phyloP scores from a whole-genome alignment of 306 rosid genomes.

The Crotalaria pallida region DNA sequence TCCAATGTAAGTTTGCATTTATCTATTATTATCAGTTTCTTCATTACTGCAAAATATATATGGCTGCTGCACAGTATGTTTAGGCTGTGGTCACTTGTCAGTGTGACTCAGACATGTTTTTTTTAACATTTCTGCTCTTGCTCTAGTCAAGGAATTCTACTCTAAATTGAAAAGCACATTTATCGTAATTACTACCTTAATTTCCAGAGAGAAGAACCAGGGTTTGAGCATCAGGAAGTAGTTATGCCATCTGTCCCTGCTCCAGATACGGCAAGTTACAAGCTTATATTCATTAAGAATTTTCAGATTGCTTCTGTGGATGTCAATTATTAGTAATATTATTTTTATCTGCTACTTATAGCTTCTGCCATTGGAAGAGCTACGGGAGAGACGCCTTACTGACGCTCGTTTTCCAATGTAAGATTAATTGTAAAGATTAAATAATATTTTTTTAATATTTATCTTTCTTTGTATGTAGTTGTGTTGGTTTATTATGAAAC shows the following conservation, averaged over 20 bases:
- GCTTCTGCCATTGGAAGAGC: conserved; percentile 37
- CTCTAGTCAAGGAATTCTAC: conserved; percentile 8
- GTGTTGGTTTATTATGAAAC: neutral
- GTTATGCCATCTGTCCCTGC: conserved; percentile 63
- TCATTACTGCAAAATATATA: neutral
- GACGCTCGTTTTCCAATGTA: conserved; percentile 37
- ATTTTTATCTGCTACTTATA: conserved; percentile 2
- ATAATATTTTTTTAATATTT: neutral
- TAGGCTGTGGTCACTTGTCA: conserved; percentile 8
- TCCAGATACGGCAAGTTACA: conserved; percentile 61
- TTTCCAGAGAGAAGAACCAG: conserved; percentile 69
- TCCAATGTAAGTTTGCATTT: neutral
- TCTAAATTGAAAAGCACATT: neutral
- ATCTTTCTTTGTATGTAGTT: neutral
- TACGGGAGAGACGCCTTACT: conserved; percentile 35
- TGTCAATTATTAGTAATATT: neutral
- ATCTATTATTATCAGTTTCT: neutral
- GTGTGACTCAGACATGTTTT: neutral
- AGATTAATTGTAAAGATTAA: conserved; percentile 11
- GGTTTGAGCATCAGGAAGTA: conserved; percentile 67
- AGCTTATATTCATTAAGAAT: conserved; percentile 8
- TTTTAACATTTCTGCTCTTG: neutral
- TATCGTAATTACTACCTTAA: conserved; percentile 28
- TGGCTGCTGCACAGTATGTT: neutral
- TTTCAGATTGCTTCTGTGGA: neutral